Evolutionary conservation across 208 protist species (phyloP), one percentile per base, ranked within the genome.

Genomic region (Phytomonas sp.): DNA sequence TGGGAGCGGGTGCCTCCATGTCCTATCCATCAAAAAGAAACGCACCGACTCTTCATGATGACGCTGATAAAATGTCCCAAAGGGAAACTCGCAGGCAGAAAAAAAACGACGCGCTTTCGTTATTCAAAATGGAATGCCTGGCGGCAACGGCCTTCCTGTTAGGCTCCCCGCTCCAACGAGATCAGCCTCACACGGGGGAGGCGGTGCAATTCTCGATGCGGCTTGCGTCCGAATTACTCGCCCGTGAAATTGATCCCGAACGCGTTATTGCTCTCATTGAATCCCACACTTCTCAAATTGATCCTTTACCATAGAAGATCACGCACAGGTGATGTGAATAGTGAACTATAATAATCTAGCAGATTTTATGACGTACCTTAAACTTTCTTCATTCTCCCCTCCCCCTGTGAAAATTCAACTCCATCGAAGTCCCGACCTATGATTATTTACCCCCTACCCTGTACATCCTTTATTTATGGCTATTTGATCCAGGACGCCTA

Each of bases 191-290:
- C 0, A 66, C 71, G 5, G 56, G 60, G 26, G 76, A 72, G 26
- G 60, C 72, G 56, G 72, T 75, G 2, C 72, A 74, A 16, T 69
- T 61, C 11, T 66, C 69, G 29, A 34, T 77, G 70, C 29, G 66
- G 29, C 66, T 81, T 42, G 80, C 71, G 29, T 68, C 59, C 14
- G 83, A 82, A 69, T 70, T 94, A 29, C 75, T 94, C 6, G 72
- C 78, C n/a, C 74, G 80, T 16, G 84, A 83, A 32, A 78, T 94
- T 0, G 77, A 90, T 52, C 73, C 78, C 3, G 86, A 94, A 36
- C 78, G 87, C 8, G 66, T 94, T 33, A 77, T 94, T 64, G 64
- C 74, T 37, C 49, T 94, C n/a, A 82, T 94, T 59, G 70, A 86
- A 52, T 70, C 73, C 63, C 60, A 65, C 37, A 4, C 31, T 11